Conservation (phyloP, 768 basidiomycete genomes). For the Xanthoconium stramineum region DNA sequence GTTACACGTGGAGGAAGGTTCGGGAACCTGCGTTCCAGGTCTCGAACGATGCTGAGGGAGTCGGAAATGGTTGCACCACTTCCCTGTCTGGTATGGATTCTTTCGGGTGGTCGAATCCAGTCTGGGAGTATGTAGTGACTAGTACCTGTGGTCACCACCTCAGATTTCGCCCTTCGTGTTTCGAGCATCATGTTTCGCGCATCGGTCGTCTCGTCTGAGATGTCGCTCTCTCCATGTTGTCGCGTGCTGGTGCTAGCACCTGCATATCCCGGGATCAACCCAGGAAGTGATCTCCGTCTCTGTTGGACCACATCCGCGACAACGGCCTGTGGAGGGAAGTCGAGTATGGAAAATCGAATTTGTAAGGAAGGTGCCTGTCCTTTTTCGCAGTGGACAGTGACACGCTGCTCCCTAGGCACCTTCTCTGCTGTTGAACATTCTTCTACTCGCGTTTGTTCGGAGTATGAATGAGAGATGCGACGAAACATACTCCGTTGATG, state of each 20-base stretch:
- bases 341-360: conserved; percentile 53
- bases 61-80: conserved; percentile 37
- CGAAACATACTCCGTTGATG: conserved; percentile 52
- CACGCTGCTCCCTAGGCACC: conserved; percentile 34
- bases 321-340: conserved; percentile 34
- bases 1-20: conserved; percentile 39
- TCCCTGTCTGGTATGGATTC: conserved; percentile 7
- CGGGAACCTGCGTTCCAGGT: conserved; percentile 55
- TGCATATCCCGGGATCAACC: neutral
- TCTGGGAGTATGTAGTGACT: neutral
- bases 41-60: conserved; percentile 44
- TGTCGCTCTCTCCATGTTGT: neutral
- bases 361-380: conserved; percentile 48
- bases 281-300: conserved; percentile 14
- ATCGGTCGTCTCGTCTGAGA: conserved; percentile 10
- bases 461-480: conserved; percentile 45
- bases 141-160: neutral
- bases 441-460: conserved; percentile 8
- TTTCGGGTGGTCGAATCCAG: conserved; percentile 14
- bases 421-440: conserved; percentile 6
- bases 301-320: conserved; percentile 15
- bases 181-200: conserved; percentile 3
- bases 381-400: conserved; percentile 45
- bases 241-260: neutral
- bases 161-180: conserved; percentile 15